A percentile compares a stretch with the other conserved stretches of the same genome.
Evolutionary conservation across 805 yeast species (phyloP).

Genomic region (Candida loeiensis): DNA sequence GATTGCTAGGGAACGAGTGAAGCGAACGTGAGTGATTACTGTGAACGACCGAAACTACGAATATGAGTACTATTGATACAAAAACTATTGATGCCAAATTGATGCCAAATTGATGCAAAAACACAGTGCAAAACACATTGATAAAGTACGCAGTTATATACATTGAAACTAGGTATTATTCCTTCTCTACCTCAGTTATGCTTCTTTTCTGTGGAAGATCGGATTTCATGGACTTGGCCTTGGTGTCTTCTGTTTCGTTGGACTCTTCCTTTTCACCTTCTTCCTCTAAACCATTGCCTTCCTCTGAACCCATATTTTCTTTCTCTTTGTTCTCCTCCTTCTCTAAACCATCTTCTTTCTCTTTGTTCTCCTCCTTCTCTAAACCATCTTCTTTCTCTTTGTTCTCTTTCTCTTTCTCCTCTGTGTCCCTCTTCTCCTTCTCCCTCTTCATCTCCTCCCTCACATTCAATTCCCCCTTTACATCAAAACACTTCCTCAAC

Average conservation of each 20-base stretch:
- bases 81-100: too few relatives aligned
- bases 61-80: too few relatives aligned
- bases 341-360: slow-evolving; percentile 5
- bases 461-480: slow-evolving; percentile 26
- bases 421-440: slow-evolving; percentile 10
- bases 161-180: too few relatives aligned
- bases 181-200: slow-evolving; percentile 19
- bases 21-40: too few relatives aligned
- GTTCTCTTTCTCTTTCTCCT: slow-evolving; percentile 7
- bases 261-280: slow-evolving; percentile 5
- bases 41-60: too few relatives aligned
- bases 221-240: neutral
- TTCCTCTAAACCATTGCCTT: slow-evolving; percentile 2
- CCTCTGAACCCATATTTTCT: neutral
- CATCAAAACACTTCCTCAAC: slow-evolving; percentile 49
- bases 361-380: slow-evolving; percentile 1
- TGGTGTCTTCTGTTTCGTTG: neutral
- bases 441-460: slow-evolving; percentile 18
- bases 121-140: too few relatives aligned
- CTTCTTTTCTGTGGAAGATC: slow-evolving; percentile 17
- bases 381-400: slow-evolving; percentile 7
- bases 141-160: too few relatives aligned
- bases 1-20: too few relatives aligned
- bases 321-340: slow-evolving; percentile 7
- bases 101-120: too few relatives aligned